Base-by-base conservation (phyloP, 1,139 yeast species). In the Kodamaea suecica region DNA sequence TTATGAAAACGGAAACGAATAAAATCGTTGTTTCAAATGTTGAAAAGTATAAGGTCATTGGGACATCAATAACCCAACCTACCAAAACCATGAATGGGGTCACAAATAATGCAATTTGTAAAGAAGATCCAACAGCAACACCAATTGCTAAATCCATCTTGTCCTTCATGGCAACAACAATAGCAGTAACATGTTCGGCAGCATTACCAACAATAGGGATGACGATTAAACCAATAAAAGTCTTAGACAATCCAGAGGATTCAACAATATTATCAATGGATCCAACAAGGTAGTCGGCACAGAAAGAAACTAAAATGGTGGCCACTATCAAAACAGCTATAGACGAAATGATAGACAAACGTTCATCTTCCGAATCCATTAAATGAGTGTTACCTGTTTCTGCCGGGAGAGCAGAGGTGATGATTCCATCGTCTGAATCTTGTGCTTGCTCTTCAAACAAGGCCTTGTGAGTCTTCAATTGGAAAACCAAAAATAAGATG, bases 191-290 rank as follows among this genome's bases (percentile, higher is more conserved):
- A 59, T 92, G 98, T 62, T 92, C 98, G 10, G 98, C 97, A 2
- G 98, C 98, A 53, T 92, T 92, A 39, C 98, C 98, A 20, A 92
- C 97, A 44, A 94, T 90, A 32, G 98, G 98, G 43, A 92, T 81
- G 33, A 92, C 79, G 49, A 92, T 84, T 47, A 92, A 71, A 59
- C 98, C 98, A 50, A 92, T 87, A 53, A 92, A 92, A 0, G 97
- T 90, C 71, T 90, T 92, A 33, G 95, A 84, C 44, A 92, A 70
- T 3, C 96, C 96, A 3, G 95, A 78, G 27, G 78, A 65, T 42
- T 70, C 84, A 27, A 92, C 98, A 44, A 92, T 79, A 41, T 76
- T 82, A 62, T 92, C 97, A 50, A 92, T 92, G 20, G 96, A 82
- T 24, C 90, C 94, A 38, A 92, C 98, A 47, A 92, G 73, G 61